Conservation (phyloP, 108 stramenopile species). For the Discostella pseudostelligera region DNA sequence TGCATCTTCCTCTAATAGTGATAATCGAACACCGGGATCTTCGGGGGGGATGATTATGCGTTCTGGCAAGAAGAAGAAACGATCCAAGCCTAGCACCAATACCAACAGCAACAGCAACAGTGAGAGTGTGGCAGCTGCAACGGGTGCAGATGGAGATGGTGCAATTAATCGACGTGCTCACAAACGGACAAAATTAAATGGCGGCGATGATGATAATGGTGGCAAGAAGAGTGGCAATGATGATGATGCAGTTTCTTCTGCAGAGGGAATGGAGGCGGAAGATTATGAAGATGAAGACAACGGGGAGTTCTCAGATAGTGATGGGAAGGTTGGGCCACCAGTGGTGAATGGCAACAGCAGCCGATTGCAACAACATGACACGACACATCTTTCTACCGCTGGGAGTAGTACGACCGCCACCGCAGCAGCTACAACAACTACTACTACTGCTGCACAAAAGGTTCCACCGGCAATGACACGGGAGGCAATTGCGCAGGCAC, state of each 20-base stretch:
- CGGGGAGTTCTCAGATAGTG: too few species aligned
- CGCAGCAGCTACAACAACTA: neutral
- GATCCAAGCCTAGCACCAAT: neutral
- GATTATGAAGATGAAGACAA: too few species aligned
- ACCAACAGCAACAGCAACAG: too few species aligned
- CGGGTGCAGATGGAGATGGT: too few species aligned
- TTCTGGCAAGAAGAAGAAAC: neutral
- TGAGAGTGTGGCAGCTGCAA: too few species aligned
- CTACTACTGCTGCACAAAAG: neutral
- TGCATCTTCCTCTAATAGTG: neutral
- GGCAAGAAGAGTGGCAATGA: too few species aligned
- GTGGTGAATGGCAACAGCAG: too few species aligned
- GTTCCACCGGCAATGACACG: slow-evolving; percentile 5
- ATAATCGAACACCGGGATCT: slow-evolving; percentile 1
- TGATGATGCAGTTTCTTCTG: too few species aligned
- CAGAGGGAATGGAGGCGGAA: too few species aligned
- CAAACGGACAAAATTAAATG: neutral
- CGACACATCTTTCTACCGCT: too few species aligned
- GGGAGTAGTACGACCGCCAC: neutral
- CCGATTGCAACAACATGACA: too few species aligned
- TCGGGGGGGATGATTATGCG: neutral
- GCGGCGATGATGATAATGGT: neutral
- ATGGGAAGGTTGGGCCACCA: too few species aligned
- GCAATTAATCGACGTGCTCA: neutral
- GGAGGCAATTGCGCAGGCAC: slow-evolving; percentile 6